A percentile compares a stretch with the other conserved stretches of the same genome.
phyloP scores from a whole-genome alignment of 169 alveolate species.

The Eimeria necatrix region DNA sequence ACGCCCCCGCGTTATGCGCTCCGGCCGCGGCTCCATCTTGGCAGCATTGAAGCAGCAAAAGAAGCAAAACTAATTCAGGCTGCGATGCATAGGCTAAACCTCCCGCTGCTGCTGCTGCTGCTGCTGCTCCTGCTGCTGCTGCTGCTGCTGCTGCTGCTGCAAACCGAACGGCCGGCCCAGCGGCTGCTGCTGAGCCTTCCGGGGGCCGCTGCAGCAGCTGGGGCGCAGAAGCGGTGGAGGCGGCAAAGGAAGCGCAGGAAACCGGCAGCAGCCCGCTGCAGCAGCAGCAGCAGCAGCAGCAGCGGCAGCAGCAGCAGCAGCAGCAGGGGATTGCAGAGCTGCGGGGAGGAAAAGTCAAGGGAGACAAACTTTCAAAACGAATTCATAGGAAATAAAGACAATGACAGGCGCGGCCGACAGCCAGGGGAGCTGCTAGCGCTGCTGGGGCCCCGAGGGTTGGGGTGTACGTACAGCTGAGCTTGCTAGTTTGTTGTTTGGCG shows the following conservation, averaged over 20 bases:
- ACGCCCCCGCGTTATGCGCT: slow-evolving; percentile 7
- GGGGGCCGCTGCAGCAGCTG: slow-evolving; percentile 22
- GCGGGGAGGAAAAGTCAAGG: too few relatives aligned
- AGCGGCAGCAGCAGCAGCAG: neutral
- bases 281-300: neutral
- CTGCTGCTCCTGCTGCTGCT: slow-evolving; percentile 4
- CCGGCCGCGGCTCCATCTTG: neutral
- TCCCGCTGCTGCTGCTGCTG: neutral
- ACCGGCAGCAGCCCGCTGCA: too few relatives aligned
- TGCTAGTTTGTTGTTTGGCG: too few relatives aligned
- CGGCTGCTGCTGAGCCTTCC: slow-evolving; percentile 17
- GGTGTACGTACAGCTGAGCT: neutral
- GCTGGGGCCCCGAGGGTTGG: too few relatives aligned
- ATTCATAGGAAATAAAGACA: neutral
- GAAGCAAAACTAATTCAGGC: too few relatives aligned
- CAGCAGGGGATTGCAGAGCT: neutral
- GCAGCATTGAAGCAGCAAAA: too few relatives aligned
- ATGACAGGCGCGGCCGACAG: too few relatives aligned
- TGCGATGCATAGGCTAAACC: too few relatives aligned
- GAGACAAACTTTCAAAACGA: too few relatives aligned
- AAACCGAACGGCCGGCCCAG: neutral
- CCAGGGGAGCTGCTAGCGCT: too few relatives aligned
- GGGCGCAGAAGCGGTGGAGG: too few relatives aligned
- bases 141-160: slow-evolving; percentile 15
- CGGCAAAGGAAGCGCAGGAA: too few relatives aligned